phyloP scores from a whole-genome alignment of 495 filamentous ascomycete species.

The Aspergillus hancockii region DNA sequence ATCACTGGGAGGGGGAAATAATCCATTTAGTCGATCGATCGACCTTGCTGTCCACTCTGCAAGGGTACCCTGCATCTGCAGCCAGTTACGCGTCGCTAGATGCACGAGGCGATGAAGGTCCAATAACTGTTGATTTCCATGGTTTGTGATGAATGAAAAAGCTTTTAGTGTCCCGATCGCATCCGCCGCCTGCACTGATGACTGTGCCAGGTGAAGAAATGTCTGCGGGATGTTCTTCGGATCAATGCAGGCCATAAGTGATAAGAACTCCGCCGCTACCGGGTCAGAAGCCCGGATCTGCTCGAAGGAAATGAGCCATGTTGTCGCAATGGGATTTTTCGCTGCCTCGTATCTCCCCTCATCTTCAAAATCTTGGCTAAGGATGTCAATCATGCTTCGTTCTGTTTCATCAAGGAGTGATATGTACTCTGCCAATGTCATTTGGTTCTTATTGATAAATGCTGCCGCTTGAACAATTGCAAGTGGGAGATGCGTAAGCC shows the following conservation, averaged over 20 bases:
- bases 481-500: constrained; percentile 38
- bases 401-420: constrained; percentile 42
- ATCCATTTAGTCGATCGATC: not conserved
- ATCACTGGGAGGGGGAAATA: constrained; percentile 10
- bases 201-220: constrained; percentile 17
- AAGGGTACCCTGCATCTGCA: constrained; percentile 7
- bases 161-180: constrained; percentile 25
- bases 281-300: constrained; percentile 39
- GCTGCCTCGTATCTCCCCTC: constrained; percentile 38
- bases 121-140: constrained; percentile 3
- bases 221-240: constrained; percentile 32
- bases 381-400: constrained; percentile 36
- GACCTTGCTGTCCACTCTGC: not conserved
- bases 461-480: constrained; percentile 46
- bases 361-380: constrained; percentile 54
- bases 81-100: constrained; percentile 26
- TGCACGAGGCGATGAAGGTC: constrained; percentile 23
- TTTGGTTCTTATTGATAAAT: constrained; percentile 45
- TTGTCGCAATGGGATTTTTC: constrained; percentile 54
- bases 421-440: constrained; percentile 43
- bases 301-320: constrained; percentile 55
- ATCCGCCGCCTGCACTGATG: constrained; percentile 9
- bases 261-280: constrained; percentile 38
- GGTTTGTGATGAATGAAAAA: constrained; percentile 23
- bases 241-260: constrained; percentile 46